Evolutionary conservation across 2,329 filamentous ascomycete genomes (phyloP), one percentile per base, ranked within the genome.

Genomic region (Aphanoascus verrucosus): DNA sequence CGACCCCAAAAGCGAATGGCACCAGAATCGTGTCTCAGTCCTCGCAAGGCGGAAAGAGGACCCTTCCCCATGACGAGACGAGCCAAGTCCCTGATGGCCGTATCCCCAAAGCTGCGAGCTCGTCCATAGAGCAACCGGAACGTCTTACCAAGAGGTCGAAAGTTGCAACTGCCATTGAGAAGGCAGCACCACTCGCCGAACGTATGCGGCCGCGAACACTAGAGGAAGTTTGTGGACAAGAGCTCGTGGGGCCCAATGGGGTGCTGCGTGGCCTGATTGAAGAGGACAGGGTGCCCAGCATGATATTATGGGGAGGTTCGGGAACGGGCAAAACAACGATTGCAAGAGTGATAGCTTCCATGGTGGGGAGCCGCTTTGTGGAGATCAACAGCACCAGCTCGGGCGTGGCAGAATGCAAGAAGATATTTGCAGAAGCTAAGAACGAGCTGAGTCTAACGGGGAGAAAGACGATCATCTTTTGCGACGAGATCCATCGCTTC

Each of bases 401-500:
- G 5, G 91, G 90, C 1, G 86, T 97, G 15, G 83, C 79, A 20
- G 91, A 97, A 67, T 90, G 86, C 77, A 95, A 96, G 72, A 93
- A 89, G 74, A 78, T 96, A 52, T 96, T 97, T 63, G 74, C 77
- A 19, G 89, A 96, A 60, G 90, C 93, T 0, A 82, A 80, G 56
- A 86, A 83, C 63, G 93, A 97, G 66, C 72, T 89, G 45, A 73
- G 76, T 1, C 74, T 97, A 49, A 94, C 88, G 0, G 91, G 91
- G 1, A 79, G 89, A 57, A 91, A 87, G 71, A 97, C 93, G 0
- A 94, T 98, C 58, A 82, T 98, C 58, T 98, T 98, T 68, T 96
- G 91, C 72, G 93, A 98, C 71, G 93, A 97, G 74, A 93, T 96
- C 46, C 89, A 95, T 69, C 75, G 91, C 28, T 95, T 95, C 74